Evolutionary conservation across 176 grass and related monocot genomes (phyloP).

Genomic region (Cymbopogon citratus): DNA sequence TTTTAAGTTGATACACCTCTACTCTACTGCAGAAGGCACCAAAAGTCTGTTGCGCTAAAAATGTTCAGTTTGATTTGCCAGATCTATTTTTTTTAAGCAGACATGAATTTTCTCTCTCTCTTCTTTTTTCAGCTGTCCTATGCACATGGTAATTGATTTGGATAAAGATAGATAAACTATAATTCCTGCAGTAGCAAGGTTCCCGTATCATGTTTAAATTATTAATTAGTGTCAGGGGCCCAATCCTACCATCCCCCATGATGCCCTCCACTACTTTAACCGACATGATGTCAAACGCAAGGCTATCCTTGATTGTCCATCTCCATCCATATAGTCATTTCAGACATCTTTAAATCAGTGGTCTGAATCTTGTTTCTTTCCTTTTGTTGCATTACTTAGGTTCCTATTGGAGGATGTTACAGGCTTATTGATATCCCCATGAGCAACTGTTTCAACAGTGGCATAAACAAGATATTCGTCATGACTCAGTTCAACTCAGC

Average conservation of each 20-base stretch:
- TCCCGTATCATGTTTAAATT: not conserved
- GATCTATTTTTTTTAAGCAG: constrained; percentile 1
- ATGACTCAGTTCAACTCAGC: constrained; percentile 48
- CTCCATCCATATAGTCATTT: not conserved
- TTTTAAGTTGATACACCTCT: not conserved
- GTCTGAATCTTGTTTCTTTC: constrained; percentile 22
- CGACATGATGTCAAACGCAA: constrained; percentile 33
- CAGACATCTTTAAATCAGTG: not conserved
- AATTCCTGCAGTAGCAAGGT: not conserved
- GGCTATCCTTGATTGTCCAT: constrained; percentile 18
- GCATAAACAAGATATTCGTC: constrained; percentile 78
- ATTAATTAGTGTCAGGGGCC: not conserved
- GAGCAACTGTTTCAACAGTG: constrained; percentile 85
- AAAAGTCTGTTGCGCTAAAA: not conserved
- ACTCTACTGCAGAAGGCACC: not conserved
- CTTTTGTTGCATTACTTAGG: constrained; percentile 43
- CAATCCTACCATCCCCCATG: not conserved
- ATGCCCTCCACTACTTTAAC: constrained; percentile 25
- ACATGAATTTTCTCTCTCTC: not conserved
- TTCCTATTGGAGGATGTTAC: constrained; percentile 80
- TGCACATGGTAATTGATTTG: constrained; percentile 21
- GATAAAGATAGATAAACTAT: not conserved
- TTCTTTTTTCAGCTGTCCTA: not conserved
- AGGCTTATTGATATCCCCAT: constrained; percentile 72
- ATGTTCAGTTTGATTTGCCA: not conserved